Evolutionary conservation across 2,329 filamentous ascomycete species (phyloP), one percentile per base, ranked within the genome.

Genomic region (Nigrospora osmanthi): DNA sequence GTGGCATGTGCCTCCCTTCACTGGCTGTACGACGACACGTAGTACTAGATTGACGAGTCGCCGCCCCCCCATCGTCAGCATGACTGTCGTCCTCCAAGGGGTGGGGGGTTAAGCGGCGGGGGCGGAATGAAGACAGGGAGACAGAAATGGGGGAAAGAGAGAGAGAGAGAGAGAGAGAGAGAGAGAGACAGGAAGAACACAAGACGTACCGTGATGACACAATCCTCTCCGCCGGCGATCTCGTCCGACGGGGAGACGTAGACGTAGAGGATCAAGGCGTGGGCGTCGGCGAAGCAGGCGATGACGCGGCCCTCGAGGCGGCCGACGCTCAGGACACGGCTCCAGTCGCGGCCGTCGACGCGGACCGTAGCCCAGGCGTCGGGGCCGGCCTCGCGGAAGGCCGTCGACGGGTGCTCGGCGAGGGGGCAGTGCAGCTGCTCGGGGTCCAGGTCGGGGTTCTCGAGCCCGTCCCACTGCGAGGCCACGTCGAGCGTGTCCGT

Each of bases 281-380:
- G 83, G 43, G 87, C 85, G 57, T 93, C 75, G 35, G 82, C 82
- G 63, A 94, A 89, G 60, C 90, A 96, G 46, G 90, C 93, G 70
- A 97, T 93, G 42, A 97, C 91, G 53, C 89, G 77, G 1, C 89
- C 91, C 54, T 93, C 91, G 30, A 97, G 69, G 42, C 90, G 75
- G 1, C 91, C 91, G 12, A 97, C 90, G 62, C 89, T 94, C 53
- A 98, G 72, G n/a, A 97, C 91, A 53, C 80, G 81, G 31, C 89
- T 89, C 91, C 93, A 97, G 62, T 98, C 93, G 62, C 82, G 85
- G 32, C 89, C 93, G 66, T 97, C 93, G 19, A 97, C 89, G 43
- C 87, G 76, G 33, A 97, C 91, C 19, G 80, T 89, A 1, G 89
- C 88, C 89, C 91, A 97, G 38, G 81, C 82, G 49, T 89, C 82